Evolutionary conservation across 2,329 filamentous ascomycete species (phyloP), one percentile per base, ranked within the genome.

Genomic region (Trichoderma lentiforme): DNA sequence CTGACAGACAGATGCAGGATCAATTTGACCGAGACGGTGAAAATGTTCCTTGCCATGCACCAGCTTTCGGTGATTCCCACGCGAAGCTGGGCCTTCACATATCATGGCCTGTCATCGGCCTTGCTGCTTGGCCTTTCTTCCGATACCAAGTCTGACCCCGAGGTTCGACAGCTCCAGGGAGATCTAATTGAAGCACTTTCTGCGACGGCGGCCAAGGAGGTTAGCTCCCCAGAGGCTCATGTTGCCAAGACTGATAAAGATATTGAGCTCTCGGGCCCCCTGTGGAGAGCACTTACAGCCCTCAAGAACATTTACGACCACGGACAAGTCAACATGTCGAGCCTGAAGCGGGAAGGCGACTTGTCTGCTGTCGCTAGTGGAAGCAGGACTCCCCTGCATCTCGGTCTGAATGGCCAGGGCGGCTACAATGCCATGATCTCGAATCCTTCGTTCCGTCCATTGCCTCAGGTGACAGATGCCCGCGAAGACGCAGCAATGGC

Each of bases 41-140:
- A 88, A 53, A 91, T 91, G 89, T 91, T 91, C 76, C 82, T 91
- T 26, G 88, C 89, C 18, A 91, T 91, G 89, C 89, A 91, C 78
- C 89, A 90, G 74, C 81, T 91, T 34, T 91, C 89, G 2, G 87
- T 90, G 9, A 91, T 91, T 61, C 89, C 89, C 1, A 91, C 89
- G 0, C 83, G 89, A 30, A 91, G 88, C 71, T 91, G 89, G 89
- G 89, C 89, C 0, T 91, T 91, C 73, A 91, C 89, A 1, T 91
- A 91, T 72, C 89, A 91, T 75, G 89, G 89, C 1, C 84, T 91
- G 8, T 91, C 89, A 9, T 91, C 89, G 0, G 89, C 89, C 1
- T 84, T 91, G 4, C 82, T 91, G 4, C 85, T 91, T 9, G 89
- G 89, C 18, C 90, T 91, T 65, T 77, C 91, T 1, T 87, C 87